phyloP scores from a whole-genome alignment of 805 yeast genomes.

The Saturnispora saitoi region DNA sequence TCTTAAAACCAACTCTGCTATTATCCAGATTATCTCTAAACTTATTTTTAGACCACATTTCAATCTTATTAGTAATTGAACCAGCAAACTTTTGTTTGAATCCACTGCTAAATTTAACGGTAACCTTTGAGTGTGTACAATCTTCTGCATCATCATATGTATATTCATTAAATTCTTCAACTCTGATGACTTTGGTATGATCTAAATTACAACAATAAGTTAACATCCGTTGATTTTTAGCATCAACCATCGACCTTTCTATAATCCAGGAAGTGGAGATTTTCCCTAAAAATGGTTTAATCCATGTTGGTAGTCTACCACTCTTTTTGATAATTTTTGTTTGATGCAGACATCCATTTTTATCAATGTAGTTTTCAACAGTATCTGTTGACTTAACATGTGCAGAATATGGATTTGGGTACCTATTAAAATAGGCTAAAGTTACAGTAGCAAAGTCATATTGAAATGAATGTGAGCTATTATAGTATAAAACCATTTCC shows the following conservation, averaged over 20 bases:
- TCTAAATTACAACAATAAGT: constrained; percentile 80
- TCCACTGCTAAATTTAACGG: constrained; percentile 64
- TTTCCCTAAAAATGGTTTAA: constrained; percentile 63
- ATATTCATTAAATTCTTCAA: constrained; percentile 70
- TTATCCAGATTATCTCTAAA: constrained; percentile 60
- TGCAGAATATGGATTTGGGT: constrained; percentile 72
- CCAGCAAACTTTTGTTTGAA: constrained; percentile 35
- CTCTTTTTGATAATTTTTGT: constrained; percentile 68
- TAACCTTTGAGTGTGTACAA: constrained; percentile 38
- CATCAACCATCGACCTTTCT: constrained; percentile 70
- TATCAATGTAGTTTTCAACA: constrained; percentile 48
- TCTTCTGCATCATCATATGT: constrained; percentile 21
- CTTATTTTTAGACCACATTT: constrained; percentile 66
- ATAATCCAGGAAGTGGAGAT: constrained; percentile 72
- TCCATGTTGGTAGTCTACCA: constrained; percentile 77
- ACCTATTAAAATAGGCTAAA: constrained; percentile 66
- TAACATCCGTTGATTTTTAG: constrained; percentile 40
- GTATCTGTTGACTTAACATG: constrained; percentile 85
- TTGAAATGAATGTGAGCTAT: constrained; percentile 45
- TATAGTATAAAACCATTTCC: constrained; percentile 57
- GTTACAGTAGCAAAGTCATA: constrained; percentile 67
- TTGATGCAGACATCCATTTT: constrained; percentile 56
- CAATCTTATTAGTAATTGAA: constrained; percentile 67
- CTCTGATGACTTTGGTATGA: constrained; percentile 66
- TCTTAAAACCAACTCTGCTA: constrained; percentile 64